These are phyloP conservation scores for Penicillium riverlandense DNA, from an alignment of 495 filamentous ascomycete species.

Conservation along the genomic window DNA sequence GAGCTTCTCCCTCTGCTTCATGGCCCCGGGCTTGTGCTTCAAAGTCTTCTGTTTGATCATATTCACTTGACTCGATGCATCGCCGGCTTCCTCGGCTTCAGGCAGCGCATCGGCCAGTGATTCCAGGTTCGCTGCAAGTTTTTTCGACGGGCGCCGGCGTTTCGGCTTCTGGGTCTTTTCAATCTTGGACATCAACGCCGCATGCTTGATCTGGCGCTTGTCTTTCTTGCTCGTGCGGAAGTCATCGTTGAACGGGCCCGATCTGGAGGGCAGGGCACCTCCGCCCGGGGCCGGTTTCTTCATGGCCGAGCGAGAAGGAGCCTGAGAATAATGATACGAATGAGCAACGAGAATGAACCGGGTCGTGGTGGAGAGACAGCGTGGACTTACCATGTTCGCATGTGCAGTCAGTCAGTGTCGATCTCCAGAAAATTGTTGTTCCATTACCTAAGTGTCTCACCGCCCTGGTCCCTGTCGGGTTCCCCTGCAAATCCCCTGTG, in stretches of 20 bases:
- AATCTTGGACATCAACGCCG: constrained; percentile 66
- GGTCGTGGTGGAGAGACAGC: constrained; percentile 6
- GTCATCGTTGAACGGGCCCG: constrained; percentile 27
- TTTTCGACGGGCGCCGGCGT: constrained; percentile 63
- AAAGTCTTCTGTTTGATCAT: constrained; percentile 64
- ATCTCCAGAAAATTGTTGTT: not conserved
- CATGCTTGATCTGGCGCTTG: constrained; percentile 70
- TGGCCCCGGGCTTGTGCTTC: constrained; percentile 64
- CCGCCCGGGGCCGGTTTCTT: constrained; percentile 21
- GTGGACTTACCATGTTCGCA: constrained; percentile 7
- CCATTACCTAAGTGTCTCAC: not conserved
- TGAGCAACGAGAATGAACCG: constrained; percentile 6
- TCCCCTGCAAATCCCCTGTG: no score
- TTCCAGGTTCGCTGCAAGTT: constrained; percentile 68
- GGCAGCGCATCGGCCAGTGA: constrained; percentile 74
- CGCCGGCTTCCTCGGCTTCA: constrained; percentile 31
- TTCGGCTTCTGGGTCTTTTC: constrained; percentile 54
- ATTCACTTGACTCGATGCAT: constrained; percentile 29
- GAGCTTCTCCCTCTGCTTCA: constrained; percentile 75
- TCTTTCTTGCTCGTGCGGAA: constrained; percentile 67
- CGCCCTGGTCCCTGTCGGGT: not conserved
- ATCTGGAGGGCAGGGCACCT: constrained; percentile 15
- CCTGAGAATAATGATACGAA: constrained; percentile 6
- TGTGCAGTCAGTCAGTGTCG: no score
- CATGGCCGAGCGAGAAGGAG: constrained; percentile 19